Evolutionary conservation across 2,329 filamentous ascomycete species (phyloP).

Genomic region (Didymella sp.): DNA sequence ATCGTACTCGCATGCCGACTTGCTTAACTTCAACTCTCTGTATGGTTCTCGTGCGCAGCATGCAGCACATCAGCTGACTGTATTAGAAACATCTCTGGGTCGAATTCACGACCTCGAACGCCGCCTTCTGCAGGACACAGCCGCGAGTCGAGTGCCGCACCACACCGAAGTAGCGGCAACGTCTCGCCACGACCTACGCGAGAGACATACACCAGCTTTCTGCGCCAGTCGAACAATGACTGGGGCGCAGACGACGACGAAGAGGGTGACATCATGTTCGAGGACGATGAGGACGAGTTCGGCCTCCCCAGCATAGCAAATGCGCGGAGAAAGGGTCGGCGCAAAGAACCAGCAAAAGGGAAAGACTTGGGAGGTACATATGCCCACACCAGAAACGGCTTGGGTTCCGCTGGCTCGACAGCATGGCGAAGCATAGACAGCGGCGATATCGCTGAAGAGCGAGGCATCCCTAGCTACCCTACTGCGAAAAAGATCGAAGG

Average conservation of each 20-base stretch:
- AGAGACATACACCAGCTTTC: slow-evolving; percentile 79
- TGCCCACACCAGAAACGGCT: slow-evolving; percentile 25
- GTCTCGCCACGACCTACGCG: slow-evolving; percentile 67
- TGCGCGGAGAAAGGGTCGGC: slow-evolving; percentile 76
- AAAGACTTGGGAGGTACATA: slow-evolving; percentile 53
- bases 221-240: slow-evolving; percentile 81
- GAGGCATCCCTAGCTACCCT: slow-evolving; percentile 82
- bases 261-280: slow-evolving; percentile 76
- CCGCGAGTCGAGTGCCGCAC: slow-evolving; percentile 64
- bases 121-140: slow-evolving; percentile 69
- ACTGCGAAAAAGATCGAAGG: slow-evolving; percentile 88
- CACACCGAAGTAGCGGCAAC: slow-evolving; percentile 60
- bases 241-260: slow-evolving; percentile 75
- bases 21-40: slow-evolving; percentile 85
- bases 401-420: slow-evolving; percentile 27
- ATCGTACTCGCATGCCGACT: slow-evolving; percentile 94
- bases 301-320: slow-evolving; percentile 90
- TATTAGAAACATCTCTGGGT: slow-evolving; percentile 65
- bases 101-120: slow-evolving; percentile 73
- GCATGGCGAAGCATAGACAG: slow-evolving; percentile 74
- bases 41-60: slow-evolving; percentile 50
- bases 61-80: slow-evolving; percentile 22
- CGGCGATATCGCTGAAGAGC: slow-evolving; percentile 91
- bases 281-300: slow-evolving; percentile 95
- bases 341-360: slow-evolving; percentile 53